Conservation (phyloP, 1,139 yeast species). For the Geotrichum aggregatum region DNA sequence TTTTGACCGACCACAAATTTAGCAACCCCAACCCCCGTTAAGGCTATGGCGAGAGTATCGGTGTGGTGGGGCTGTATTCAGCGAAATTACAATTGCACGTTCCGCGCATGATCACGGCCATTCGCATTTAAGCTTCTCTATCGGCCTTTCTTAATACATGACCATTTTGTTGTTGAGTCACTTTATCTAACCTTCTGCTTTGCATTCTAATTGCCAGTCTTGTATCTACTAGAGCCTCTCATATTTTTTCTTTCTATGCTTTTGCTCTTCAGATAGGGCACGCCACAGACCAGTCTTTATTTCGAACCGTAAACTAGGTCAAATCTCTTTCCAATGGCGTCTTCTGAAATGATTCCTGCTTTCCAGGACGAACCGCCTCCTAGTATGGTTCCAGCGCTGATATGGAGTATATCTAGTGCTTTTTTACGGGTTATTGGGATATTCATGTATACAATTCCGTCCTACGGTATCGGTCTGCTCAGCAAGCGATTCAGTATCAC, state of each 20-base stretch:
- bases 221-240: no score
- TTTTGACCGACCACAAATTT: not conserved
- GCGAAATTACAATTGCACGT: not conserved
- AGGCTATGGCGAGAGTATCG: no score
- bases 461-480: slow-evolving; percentile 12
- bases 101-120: not conserved
- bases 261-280: no score
- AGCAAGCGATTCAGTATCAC: slow-evolving; percentile 31
- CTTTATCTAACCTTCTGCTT: no score
- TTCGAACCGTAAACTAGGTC: no score
- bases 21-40: not conserved
- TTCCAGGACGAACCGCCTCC: not conserved
- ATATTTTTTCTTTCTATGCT: no score
- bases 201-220: no score
- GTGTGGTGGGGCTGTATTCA: not conserved
- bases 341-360: no score
- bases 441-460: slow-evolving; percentile 20
- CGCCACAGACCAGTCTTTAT: no score
- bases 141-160: no score
- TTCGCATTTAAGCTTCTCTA: not conserved
- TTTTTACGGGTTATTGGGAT: slow-evolving; percentile 15
- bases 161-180: no score
- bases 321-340: no score
- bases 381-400: not conserved
- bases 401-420: slow-evolving; percentile 17